Conservation (phyloP, 2,329 filamentous ascomycete species). For the Penicillium sp. region DNA sequence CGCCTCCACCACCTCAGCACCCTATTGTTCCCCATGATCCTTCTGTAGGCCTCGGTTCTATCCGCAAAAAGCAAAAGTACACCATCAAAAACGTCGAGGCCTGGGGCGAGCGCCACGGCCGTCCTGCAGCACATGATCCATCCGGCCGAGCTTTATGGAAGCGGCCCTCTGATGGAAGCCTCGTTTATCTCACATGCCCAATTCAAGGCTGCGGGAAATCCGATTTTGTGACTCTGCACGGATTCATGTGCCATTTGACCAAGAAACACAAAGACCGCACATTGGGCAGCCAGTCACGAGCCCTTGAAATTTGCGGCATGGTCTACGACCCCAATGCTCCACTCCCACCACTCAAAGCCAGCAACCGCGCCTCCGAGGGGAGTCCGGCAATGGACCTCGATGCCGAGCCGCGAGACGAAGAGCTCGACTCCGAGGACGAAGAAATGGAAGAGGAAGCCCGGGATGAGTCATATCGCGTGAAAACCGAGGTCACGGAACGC, state of each 20-base stretch:
- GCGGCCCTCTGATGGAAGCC: slow-evolving; percentile 35
- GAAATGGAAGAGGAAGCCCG: slow-evolving; percentile 25
- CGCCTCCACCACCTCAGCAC: slow-evolving; percentile 13
- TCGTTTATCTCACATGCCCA: slow-evolving; percentile 39
- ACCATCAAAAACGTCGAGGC: slow-evolving; percentile 42
- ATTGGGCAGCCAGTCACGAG: slow-evolving; percentile 38
- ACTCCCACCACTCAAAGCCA: slow-evolving; percentile 29
- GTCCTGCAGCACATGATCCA: slow-evolving; percentile 38
- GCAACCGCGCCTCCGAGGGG: slow-evolving; percentile 34
- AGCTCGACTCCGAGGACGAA: slow-evolving; percentile 30
- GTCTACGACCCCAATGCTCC: slow-evolving; percentile 38
- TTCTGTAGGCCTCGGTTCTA: slow-evolving; percentile 23
- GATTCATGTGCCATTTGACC: slow-evolving; percentile 42
- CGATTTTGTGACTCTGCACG: slow-evolving; percentile 40
- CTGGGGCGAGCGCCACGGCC: slow-evolving; percentile 40
- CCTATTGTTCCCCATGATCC: slow-evolving; percentile 25
- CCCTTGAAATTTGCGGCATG: slow-evolving; percentile 37
- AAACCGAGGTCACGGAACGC: slow-evolving; percentile 27
- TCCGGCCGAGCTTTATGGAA: slow-evolving; percentile 39
- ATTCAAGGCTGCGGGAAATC: slow-evolving; percentile 37
- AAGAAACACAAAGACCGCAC: slow-evolving; percentile 42
- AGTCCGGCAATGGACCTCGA: slow-evolving; percentile 31
- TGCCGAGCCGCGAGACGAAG: slow-evolving; percentile 28
- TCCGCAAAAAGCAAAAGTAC: slow-evolving; percentile 40
- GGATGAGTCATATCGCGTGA: slow-evolving; percentile 24